phyloP scores from a whole-genome alignment of 768 basidiomycete genomes.

The Lyophyllum semitale region DNA sequence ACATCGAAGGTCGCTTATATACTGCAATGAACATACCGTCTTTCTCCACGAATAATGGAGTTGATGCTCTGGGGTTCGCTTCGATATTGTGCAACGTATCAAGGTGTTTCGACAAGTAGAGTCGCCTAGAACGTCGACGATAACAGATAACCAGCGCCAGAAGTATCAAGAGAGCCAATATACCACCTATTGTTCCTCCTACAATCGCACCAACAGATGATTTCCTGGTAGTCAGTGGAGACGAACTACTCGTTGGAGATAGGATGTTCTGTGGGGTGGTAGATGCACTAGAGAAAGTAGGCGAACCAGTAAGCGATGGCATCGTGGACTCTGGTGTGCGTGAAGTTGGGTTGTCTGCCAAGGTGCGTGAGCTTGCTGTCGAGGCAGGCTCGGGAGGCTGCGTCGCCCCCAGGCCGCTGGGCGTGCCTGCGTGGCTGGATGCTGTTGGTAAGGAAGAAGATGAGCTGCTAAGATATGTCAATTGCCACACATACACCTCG shows the following conservation, averaged over 20 bases:
- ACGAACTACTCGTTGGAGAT: background rate
- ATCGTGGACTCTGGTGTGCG: too few species aligned
- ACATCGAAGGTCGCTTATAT: background rate
- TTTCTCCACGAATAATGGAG: background rate
- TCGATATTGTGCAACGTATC: background rate
- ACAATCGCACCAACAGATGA: constrained; percentile 2
- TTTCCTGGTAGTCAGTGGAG: background rate
- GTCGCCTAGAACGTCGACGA: constrained; percentile 6
- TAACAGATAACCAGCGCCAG: background rate
- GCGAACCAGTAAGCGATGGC: too few species aligned
- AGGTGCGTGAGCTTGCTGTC: too few species aligned
- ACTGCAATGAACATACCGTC: background rate
- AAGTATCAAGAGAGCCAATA: background rate
- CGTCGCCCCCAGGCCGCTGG: too few species aligned
- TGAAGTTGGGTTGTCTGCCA: too few species aligned
- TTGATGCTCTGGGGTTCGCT: background rate
- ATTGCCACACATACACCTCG: too few species aligned
- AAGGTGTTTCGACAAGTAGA: background rate
- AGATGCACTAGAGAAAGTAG: background rate
- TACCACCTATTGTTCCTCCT: constrained; percentile 5
- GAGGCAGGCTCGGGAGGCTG: too few species aligned
- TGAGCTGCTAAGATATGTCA: too few species aligned
- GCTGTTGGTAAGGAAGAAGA: too few species aligned
- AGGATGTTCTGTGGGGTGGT: background rate
- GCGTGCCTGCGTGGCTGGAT: too few species aligned